Percentiles rank a stretch among this genome's conserved stretches.
These are phyloP conservation scores for Parietaria judaica DNA, from an alignment of 306 rosid species.

Conservation along the genomic window DNA sequence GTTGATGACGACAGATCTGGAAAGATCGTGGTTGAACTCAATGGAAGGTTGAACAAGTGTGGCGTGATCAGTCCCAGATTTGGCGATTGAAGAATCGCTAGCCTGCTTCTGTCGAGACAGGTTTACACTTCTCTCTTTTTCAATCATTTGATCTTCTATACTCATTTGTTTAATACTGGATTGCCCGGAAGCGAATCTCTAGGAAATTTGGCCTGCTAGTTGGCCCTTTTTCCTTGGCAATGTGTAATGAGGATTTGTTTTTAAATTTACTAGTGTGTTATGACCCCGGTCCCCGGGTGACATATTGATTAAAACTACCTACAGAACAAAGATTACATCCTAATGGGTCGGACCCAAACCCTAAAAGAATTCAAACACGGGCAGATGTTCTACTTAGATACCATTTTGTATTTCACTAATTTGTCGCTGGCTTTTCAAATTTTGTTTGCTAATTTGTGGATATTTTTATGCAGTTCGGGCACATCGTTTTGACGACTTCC, in stretches of 20 bases:
- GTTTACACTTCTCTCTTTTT: neutral
- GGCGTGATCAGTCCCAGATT: constrained; percentile 37
- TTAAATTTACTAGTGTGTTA: too few relatives aligned
- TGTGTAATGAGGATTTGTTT: too few relatives aligned
- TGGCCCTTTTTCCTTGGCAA: neutral
- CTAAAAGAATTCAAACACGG: too few relatives aligned
- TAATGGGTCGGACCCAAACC: too few relatives aligned
- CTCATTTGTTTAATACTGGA: neutral
- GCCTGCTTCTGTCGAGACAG: constrained; percentile 40
- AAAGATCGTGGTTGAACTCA: constrained; percentile 35
- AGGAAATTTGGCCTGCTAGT: neutral
- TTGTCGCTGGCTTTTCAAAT: too few relatives aligned
- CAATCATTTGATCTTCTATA: neutral
- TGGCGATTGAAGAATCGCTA: constrained; percentile 33
- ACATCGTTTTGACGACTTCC: constrained; percentile 36
- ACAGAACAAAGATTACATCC: too few relatives aligned
- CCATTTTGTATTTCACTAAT: too few relatives aligned
- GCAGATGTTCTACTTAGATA: too few relatives aligned
- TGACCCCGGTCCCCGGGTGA: too few relatives aligned
- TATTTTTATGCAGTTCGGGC: constrained; percentile 24
- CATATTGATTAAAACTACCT: too few relatives aligned
- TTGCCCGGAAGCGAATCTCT: neutral
- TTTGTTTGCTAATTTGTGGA: neutral
- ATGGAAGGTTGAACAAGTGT: constrained; percentile 37
- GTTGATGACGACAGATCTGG: constrained; percentile 36